A percentile compares a stretch with the other conserved stretches of the same genome.
Conservation (phyloP, 2,329 filamentous ascomycete genomes). For the Triangularia setosa region DNA sequence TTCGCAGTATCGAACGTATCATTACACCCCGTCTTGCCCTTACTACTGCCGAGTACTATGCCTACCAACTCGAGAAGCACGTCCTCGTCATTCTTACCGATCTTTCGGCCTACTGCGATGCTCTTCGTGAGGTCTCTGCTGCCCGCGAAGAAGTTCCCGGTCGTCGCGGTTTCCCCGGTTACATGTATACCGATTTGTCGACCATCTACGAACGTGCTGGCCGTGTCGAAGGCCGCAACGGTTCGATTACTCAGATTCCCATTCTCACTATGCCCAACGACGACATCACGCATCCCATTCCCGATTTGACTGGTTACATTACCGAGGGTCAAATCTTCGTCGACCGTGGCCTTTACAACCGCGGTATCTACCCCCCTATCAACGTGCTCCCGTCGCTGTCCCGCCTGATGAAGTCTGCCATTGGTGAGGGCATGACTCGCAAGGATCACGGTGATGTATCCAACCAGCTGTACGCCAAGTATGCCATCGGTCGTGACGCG, state of each 20-base stretch:
- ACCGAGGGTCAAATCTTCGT: slow-evolving; percentile 98
- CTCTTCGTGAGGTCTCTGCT: slow-evolving; percentile 95
- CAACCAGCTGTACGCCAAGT: slow-evolving; percentile 99
- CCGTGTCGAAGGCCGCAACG: slow-evolving; percentile 93
- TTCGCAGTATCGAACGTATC: slow-evolving; percentile 87
- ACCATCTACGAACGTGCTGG: slow-evolving; percentile 99
- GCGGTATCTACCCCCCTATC: slow-evolving; percentile 97
- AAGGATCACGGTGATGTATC: slow-evolving; percentile 98
- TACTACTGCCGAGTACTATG: slow-evolving; percentile 98
- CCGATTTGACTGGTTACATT: slow-evolving; percentile 97
- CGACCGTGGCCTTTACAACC: slow-evolving; percentile 90
- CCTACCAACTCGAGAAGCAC: slow-evolving; percentile 99
- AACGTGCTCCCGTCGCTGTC: slow-evolving; percentile 97
- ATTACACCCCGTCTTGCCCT: slow-evolving; percentile 97
- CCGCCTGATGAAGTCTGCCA: slow-evolving; percentile 99
- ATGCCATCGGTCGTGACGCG: slow-evolving; percentile 96
- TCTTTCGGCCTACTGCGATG: slow-evolving; percentile 96
- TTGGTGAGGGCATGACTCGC: slow-evolving; percentile 93
- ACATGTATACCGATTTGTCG: slow-evolving; percentile 99
- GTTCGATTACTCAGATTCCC: slow-evolving; percentile 98
- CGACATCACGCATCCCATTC: slow-evolving; percentile 98
- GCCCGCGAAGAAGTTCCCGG: slow-evolving; percentile 98
- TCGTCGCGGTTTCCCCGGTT: slow-evolving; percentile 98
- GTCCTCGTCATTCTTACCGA: slow-evolving; percentile 98
- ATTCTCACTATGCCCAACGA: slow-evolving; percentile 99